Percentiles rank a stretch among this genome's conserved stretches.
Evolutionary conservation across 1,284 basidiomycete species (phyloP).

Genomic region (Rhodotorula sp.): DNA sequence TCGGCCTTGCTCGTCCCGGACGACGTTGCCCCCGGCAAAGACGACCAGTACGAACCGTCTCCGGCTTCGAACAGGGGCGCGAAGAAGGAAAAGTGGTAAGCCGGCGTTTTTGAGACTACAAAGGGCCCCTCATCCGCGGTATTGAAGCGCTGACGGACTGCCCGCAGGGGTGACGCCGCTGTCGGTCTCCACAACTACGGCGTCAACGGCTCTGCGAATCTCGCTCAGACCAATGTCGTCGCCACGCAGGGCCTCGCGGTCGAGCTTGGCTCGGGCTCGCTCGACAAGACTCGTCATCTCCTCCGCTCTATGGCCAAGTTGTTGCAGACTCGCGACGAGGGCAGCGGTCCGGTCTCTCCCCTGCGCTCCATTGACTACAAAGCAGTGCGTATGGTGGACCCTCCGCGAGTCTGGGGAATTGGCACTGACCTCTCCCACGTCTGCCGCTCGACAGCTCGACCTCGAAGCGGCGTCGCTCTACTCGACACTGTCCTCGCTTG

Average conservation of each 20-base stretch:
- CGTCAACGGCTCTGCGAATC: slow-evolving; percentile 37
- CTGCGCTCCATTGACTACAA: slow-evolving; percentile 48
- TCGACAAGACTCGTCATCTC: slow-evolving; percentile 87
- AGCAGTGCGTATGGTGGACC: slow-evolving; percentile 6
- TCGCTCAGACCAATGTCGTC: not conserved
- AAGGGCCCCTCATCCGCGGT: no score
- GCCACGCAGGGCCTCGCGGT: slow-evolving; percentile 32
- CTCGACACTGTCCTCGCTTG: slow-evolving; percentile 71
- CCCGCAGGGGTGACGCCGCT: slow-evolving; percentile 32
- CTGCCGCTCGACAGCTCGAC: slow-evolving; percentile 58
- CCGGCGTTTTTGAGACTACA: no score
- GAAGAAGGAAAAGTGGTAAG: slow-evolving; percentile 34
- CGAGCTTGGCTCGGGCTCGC: slow-evolving; percentile 55
- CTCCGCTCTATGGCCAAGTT: slow-evolving; percentile 67
- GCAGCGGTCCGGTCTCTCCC: slow-evolving; percentile 38
- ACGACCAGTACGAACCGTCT: slow-evolving; percentile 1
- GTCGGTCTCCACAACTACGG: slow-evolving; percentile 40
- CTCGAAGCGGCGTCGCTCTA: slow-evolving; percentile 82
- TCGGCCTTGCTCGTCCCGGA: slow-evolving; percentile 6
- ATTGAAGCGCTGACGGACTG: not conserved
- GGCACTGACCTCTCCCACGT: not conserved
- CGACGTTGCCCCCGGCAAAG: not conserved
- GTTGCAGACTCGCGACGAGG: slow-evolving; percentile 17
- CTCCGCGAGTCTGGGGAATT: not conserved
- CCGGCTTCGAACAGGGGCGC: slow-evolving; percentile 1